phyloP scores from a whole-genome alignment of 257 asterid genomes.

The Dorcoceras hygrometricum region DNA sequence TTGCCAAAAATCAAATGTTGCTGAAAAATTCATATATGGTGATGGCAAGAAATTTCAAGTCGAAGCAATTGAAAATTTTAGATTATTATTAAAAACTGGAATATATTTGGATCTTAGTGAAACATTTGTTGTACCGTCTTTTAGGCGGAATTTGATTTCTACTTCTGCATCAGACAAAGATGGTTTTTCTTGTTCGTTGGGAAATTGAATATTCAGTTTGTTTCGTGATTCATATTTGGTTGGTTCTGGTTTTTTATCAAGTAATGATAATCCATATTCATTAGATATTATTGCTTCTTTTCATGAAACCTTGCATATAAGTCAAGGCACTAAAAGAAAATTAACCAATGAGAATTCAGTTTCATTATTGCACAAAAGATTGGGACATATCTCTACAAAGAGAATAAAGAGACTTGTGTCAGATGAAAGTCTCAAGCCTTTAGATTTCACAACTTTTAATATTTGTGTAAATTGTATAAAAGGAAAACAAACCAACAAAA shows the following conservation, averaged over 20 bases:
- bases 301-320: not conserved
- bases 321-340: not conserved
- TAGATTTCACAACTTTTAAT: not conserved
- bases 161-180: not conserved
- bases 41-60: not conserved
- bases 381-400: not conserved
- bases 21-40: constrained; percentile 16
- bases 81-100: too few relatives aligned
- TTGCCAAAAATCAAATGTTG: not conserved
- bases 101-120: too few relatives aligned
- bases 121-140: not conserved
- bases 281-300: not conserved
- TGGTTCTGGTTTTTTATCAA: not conserved
- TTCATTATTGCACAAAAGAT: not conserved
- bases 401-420: too few relatives aligned
- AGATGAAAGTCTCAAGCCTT: constrained; percentile 3
- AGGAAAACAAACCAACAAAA: constrained; percentile 11
- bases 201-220: too few relatives aligned
- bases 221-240: not conserved
- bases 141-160: not conserved
- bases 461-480: constrained; percentile 16
- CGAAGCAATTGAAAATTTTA: too few relatives aligned
- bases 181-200: too few relatives aligned
- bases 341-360: too few relatives aligned
- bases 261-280: not conserved